Evolutionary conservation across 176 grass and related monocot genomes (phyloP).

Genomic region (Oryza meridionalis): DNA sequence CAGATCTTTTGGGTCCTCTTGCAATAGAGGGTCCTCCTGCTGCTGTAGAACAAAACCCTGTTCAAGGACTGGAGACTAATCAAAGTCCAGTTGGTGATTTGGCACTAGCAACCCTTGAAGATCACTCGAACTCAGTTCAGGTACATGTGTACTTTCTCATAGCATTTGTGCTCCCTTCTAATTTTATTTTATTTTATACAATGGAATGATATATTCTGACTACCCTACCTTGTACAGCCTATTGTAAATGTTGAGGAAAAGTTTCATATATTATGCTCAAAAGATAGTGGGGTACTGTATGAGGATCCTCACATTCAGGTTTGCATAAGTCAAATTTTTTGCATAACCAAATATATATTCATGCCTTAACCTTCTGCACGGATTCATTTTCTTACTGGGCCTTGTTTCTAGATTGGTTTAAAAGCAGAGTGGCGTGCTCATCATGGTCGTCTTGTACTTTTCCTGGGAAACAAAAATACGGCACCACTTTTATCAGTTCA

Average conservation of each 20-base stretch:
- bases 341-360: not conserved
- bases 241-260: conserved; percentile 78
- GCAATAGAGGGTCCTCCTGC: conserved; percentile 86
- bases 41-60: conserved; percentile 52
- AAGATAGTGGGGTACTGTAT: conserved; percentile 96
- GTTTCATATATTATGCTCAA: conserved; percentile 82
- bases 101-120: conserved; percentile 85
- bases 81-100: conserved; percentile 70
- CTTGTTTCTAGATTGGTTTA: conserved; percentile 79
- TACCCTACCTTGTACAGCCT: conserved; percentile 64
- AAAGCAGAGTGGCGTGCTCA: conserved; percentile 95
- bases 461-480: conserved; percentile 96
- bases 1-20: conserved; percentile 95
- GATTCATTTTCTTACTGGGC: conserved; percentile 13
- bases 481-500: conserved; percentile 67
- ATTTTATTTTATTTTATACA: conserved; percentile 12
- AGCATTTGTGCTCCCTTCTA: conserved; percentile 1
- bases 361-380: not conserved
- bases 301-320: conserved; percentile 98
- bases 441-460: conserved; percentile 90
- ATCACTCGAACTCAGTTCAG: conserved; percentile 84
- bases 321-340: conserved; percentile 38
- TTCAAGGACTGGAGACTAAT: conserved; percentile 60
- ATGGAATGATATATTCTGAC: conserved; percentile 13
- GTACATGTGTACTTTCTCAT: conserved; percentile 44